These are phyloP conservation scores for Pneumocystis murina DNA, from an alignment of 1,139 yeast species.

Conservation along the genomic window DNA sequence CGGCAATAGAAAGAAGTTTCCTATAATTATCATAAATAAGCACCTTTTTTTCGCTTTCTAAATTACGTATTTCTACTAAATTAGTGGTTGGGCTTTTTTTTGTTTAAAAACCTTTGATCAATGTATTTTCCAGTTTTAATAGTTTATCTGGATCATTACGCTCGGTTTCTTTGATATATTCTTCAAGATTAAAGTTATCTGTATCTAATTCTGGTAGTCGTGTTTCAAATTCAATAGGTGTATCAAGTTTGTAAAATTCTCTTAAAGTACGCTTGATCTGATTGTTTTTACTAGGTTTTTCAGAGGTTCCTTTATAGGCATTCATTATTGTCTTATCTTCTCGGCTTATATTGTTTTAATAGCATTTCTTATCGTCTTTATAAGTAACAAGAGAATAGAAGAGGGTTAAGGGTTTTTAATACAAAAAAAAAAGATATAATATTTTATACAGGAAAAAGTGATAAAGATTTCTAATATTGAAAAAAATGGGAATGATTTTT, in stretches of 20 bases:
- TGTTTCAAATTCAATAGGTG: background rate
- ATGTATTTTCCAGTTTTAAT: background rate
- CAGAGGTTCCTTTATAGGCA: background rate
- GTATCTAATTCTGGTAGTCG: background rate
- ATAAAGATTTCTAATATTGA: background rate
- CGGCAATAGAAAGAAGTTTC: background rate
- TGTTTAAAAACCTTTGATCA: background rate
- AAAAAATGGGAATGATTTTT: background rate
- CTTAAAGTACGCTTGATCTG: background rate
- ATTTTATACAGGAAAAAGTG: background rate
- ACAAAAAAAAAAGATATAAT: background rate
- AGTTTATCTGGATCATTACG: background rate
- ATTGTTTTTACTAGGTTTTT: background rate
- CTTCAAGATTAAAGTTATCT: background rate
- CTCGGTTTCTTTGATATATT: background rate
- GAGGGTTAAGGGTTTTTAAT: background rate
- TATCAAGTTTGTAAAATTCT: constrained; percentile 1
- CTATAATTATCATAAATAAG: background rate
- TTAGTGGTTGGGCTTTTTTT: background rate
- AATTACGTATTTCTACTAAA: background rate
- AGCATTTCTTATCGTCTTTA: background rate
- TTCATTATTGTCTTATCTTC: background rate
- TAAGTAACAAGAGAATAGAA: background rate
- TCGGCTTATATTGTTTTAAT: background rate
- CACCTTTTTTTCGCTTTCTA: background rate